Evolutionary conservation across 192 early-diverging fungal species (phyloP).

Genomic region (Linnemannia hyalina): DNA sequence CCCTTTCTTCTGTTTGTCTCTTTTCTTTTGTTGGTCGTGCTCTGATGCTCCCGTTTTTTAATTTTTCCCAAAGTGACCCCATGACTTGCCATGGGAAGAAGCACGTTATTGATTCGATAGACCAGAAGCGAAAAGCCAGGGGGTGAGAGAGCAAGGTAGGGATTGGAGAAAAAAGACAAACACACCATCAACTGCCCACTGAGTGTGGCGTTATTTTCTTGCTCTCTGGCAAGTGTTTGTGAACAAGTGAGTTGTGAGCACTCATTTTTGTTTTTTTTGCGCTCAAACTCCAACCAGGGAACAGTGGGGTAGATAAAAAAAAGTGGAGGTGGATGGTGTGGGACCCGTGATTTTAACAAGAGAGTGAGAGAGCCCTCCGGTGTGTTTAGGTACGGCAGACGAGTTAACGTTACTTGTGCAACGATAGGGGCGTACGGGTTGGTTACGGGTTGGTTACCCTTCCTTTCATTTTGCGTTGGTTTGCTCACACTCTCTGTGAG

Average conservation of each 20-base stretch:
- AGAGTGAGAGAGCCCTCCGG: not conserved
- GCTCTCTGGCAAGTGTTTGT: not conserved
- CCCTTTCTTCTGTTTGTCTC: not conserved
- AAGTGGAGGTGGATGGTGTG: not conserved
- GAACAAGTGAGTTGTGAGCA: not conserved
- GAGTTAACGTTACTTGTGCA: not conserved
- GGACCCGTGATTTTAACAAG: slow-evolving; percentile 3
- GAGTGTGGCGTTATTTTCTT: not conserved
- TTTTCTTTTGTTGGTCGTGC: not conserved
- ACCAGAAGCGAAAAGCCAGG: not conserved
- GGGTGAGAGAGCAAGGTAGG: not conserved
- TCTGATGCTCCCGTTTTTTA: slow-evolving; percentile 5
- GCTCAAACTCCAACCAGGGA: not conserved
- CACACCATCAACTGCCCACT: not conserved
- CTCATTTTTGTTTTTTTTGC: not conserved
- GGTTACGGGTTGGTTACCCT: not conserved
- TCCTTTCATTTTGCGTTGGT: not conserved
- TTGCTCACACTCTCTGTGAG: not conserved
- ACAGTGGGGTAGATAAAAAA: not conserved
- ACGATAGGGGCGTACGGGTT: not conserved
- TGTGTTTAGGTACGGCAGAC: not conserved
- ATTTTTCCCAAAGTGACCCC: slow-evolving; percentile 1
- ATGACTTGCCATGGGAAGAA: slow-evolving; percentile 4
- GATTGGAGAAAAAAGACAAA: not conserved
- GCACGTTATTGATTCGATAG: not conserved